phyloP scores from a whole-genome alignment of 2,329 filamentous ascomycete species.

The Aspergillus sp. region DNA sequence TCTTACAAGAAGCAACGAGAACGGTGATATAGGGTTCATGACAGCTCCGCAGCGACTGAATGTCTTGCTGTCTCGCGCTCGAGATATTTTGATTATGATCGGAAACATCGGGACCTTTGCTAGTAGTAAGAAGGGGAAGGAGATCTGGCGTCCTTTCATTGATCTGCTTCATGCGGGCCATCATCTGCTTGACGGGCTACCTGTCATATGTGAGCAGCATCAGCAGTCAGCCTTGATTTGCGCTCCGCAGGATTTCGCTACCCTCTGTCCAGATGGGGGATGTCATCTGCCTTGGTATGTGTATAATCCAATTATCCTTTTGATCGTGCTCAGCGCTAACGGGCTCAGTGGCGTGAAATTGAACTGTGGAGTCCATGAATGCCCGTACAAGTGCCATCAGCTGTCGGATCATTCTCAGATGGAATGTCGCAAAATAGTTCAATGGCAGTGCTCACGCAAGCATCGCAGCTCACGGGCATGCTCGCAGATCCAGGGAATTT shows the following conservation, averaged over 20 bases:
- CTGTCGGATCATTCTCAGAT: slow-evolving; percentile 59
- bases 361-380: slow-evolving; percentile 60
- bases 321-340: background rate
- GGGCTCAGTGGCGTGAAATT: slow-evolving; percentile 45
- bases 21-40: slow-evolving; percentile 71
- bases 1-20: slow-evolving; percentile 64
- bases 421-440: slow-evolving; percentile 44
- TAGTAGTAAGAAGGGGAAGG: slow-evolving; percentile 56
- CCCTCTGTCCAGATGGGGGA: slow-evolving; percentile 67
- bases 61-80: slow-evolving; percentile 67
- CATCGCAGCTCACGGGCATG: slow-evolving; percentile 56
- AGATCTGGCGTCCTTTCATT: slow-evolving; percentile 60
- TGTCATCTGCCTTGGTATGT: slow-evolving; percentile 63
- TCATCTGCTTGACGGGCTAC: slow-evolving; percentile 61
- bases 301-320: too few relatives aligned
- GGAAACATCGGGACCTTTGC: slow-evolving; percentile 69
- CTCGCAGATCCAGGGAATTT: slow-evolving; percentile 38
- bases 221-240: slow-evolving; percentile 49
- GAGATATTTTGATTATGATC: slow-evolving; percentile 66
- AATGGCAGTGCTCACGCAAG: slow-evolving; percentile 50
- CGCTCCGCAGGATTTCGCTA: slow-evolving; percentile 58
- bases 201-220: slow-evolving; percentile 61
- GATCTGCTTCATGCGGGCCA: slow-evolving; percentile 52
- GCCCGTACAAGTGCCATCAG: slow-evolving; percentile 62
- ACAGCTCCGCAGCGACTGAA: slow-evolving; percentile 65